These are phyloP conservation scores for Climacium dendroides DNA, from an alignment of 225 moss, liverwort and hornwort genomes.

Conservation along the genomic window DNA sequence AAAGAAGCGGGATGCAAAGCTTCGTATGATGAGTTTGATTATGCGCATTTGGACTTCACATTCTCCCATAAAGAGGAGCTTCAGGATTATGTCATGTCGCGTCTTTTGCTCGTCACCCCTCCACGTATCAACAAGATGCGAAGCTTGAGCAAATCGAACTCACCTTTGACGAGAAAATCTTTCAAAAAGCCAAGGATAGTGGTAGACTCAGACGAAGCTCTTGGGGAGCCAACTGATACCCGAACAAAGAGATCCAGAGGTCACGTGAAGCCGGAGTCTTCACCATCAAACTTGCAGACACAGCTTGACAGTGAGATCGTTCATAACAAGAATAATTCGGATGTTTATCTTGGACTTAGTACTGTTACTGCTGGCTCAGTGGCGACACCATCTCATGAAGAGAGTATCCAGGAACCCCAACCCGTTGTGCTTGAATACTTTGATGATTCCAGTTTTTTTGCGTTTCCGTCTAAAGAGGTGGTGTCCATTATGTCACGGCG, in stretches of 20 bases:
- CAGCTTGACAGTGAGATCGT: not conserved
- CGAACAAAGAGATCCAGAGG: not conserved
- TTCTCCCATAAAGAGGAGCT: slow-evolving; percentile 74
- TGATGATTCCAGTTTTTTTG: slow-evolving; percentile 36
- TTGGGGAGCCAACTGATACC: not conserved
- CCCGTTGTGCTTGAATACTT: slow-evolving; percentile 3
- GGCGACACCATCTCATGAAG: slow-evolving; percentile 14
- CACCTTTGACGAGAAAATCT: not conserved
- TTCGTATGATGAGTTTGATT: slow-evolving; percentile 80
- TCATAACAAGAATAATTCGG: not conserved
- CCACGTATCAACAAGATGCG: not conserved
- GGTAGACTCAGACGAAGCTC: not conserved
- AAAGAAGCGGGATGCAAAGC: slow-evolving; percentile 38
- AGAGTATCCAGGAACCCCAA: not conserved
- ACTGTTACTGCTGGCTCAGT: not conserved
- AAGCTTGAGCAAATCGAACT: not conserved
- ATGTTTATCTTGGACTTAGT: not conserved
- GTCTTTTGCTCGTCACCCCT: slow-evolving; percentile 44
- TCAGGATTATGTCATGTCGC: slow-evolving; percentile 73
- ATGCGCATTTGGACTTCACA: slow-evolving; percentile 89
- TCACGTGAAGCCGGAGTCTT: not conserved
- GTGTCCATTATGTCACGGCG: slow-evolving; percentile 37
- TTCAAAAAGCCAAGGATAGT: slow-evolving; percentile 14
- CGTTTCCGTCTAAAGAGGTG: slow-evolving; percentile 23
- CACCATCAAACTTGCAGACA: not conserved